Evolutionary conservation across 108 stramenopile species (phyloP), one percentile per base, ranked within the genome.

Genomic region (Stephanodiscus minutulus): DNA sequence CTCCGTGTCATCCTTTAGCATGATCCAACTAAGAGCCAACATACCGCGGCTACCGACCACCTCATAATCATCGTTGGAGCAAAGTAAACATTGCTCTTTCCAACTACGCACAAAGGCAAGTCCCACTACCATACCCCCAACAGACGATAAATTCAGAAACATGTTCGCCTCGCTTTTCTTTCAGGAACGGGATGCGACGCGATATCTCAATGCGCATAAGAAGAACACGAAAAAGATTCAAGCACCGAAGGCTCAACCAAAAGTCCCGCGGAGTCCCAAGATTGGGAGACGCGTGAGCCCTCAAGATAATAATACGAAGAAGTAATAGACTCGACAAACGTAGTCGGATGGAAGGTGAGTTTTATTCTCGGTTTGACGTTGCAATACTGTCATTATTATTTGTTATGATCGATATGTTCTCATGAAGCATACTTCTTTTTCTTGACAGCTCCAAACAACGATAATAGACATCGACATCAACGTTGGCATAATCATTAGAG

Each of bases 141-240:
- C 2, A 44, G 43, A 44, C 43, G 0, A 44, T 44, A 0, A 60
- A 60, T 35, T 39, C 21, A 41, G 25, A 15, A 66, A 20, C n/a
- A 79, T 79, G 77, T 79, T 79, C 49, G 70, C 72, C 46, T 70
- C 70, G 28, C 61, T 79, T 12, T 67, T 72, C 28, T 68, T 79
- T 28, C 70, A 72, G 47, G 77, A 79, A 54, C 77, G 77, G 27
- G 77, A 72, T 37, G 77, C 70, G 20, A 60, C 25, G 43, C 47
- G 53, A 22, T 65, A 72, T 35, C 50, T 79, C 20, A 79, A 61
- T n/a, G 59, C 57, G 18, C 77, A 79, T 54, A 61, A 64, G 37
- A 49, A 72, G 10, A 47, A 57, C 0, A 44, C 47, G 5, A 18
- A 25, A 9, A 63, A 63, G 65, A 49, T 36, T 13, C 29, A 41